These are phyloP conservation scores for Plasmodium sp. DNA, from an alignment of 169 alveolate genomes.

Conservation along the genomic window DNA sequence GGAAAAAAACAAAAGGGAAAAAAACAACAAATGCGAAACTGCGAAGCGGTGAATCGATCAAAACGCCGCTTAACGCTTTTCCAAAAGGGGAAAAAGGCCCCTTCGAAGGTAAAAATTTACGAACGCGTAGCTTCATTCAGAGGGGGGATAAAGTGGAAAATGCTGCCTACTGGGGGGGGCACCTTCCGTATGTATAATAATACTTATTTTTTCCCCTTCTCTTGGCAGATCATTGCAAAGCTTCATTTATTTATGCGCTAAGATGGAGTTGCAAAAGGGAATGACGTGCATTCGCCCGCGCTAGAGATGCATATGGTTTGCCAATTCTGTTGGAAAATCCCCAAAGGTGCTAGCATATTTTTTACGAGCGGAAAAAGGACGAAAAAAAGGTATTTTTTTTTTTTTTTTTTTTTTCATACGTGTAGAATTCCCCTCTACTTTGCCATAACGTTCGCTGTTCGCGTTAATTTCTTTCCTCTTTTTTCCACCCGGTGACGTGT, in stretches of 20 bases:
- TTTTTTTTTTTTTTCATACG: neutral
- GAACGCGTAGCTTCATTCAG: neutral
- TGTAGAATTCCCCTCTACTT: neutral
- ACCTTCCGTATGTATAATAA: neutral
- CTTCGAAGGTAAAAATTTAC: neutral
- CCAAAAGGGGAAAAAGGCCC: neutral
- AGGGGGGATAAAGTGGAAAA: neutral
- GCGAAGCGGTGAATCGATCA: neutral
- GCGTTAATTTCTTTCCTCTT: neutral
- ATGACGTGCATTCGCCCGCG: neutral
- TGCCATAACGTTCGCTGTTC: neutral
- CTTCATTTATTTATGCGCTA: neutral
- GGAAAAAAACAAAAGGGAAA: neutral
- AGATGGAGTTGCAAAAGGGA: neutral
- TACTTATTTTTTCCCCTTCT: neutral
- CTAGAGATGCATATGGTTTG: neutral
- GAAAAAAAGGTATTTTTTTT: neutral
- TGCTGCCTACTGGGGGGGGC: neutral
- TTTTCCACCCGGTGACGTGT: neutral
- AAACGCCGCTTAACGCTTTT: neutral
- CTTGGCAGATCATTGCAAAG: neutral
- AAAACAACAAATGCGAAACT: neutral
- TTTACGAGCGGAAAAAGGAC: neutral
- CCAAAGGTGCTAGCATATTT: neutral
- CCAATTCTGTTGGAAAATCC: neutral